A percentile compares a stretch with the other conserved stretches of the same genome.
Conservation (phyloP, 2,329 filamentous ascomycete genomes). For the Metarhizium guizhouense region DNA sequence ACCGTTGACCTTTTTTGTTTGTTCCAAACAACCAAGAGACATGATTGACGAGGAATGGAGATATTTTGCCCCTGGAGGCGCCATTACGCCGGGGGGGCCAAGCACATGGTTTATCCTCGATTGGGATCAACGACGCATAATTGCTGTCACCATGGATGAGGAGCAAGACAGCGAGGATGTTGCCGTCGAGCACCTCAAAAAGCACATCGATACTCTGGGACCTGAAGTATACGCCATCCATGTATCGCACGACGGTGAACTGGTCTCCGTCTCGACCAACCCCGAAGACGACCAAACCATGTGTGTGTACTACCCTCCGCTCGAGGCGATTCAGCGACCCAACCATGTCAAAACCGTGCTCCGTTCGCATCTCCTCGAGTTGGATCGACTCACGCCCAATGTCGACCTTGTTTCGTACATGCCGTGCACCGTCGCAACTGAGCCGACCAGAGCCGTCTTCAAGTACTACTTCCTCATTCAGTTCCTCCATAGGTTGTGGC, state of each 20-base stretch:
- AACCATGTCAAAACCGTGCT: slow-evolving; percentile 4
- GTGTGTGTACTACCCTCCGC: slow-evolving; percentile 16
- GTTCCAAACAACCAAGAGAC: not conserved
- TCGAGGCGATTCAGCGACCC: slow-evolving; percentile 11
- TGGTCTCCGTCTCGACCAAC: slow-evolving; percentile 11
- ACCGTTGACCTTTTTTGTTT: not conserved
- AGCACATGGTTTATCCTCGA: slow-evolving; percentile 16
- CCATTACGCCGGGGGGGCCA: slow-evolving; percentile 8
- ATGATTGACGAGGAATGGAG: slow-evolving; percentile 3
- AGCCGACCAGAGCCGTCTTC: slow-evolving; percentile 17
- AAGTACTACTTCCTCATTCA: slow-evolving; percentile 24
- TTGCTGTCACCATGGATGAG: slow-evolving; percentile 17
- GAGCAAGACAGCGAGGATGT: slow-evolving; percentile 13
- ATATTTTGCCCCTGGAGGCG: slow-evolving; percentile 3
- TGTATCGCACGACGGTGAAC: slow-evolving; percentile 10
- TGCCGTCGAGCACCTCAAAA: slow-evolving; percentile 13
- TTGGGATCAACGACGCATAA: slow-evolving; percentile 15
- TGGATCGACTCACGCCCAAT: slow-evolving; percentile 17
- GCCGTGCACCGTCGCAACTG: slow-evolving; percentile 5
- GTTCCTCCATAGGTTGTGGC: slow-evolving; percentile 15
- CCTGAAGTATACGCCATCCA: slow-evolving; percentile 14
- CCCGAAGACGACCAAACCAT: slow-evolving; percentile 18
- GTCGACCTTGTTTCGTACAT: slow-evolving; percentile 18
- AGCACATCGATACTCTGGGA: slow-evolving; percentile 10
- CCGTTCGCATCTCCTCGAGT: slow-evolving; percentile 17